Conservation (phyloP, 371 early-diverging fungal genomes). For the Syncephalastrum sp. region DNA sequence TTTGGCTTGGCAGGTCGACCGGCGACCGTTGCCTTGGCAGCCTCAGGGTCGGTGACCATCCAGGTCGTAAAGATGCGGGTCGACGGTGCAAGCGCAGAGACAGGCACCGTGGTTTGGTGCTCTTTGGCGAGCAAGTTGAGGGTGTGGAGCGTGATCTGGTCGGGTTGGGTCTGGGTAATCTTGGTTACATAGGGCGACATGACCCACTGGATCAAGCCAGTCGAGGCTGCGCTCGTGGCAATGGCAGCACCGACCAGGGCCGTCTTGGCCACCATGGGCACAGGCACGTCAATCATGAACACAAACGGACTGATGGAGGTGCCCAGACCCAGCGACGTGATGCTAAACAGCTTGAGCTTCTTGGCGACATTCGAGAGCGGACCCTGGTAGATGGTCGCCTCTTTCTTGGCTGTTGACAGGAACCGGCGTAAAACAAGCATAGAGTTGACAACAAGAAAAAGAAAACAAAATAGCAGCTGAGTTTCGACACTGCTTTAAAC, state of each 20-base stretch:
- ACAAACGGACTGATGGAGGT: conserved; percentile 60
- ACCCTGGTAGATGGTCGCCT: conserved; percentile 46
- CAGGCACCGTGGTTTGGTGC: conserved; percentile 53
- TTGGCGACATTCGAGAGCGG: conserved; percentile 60
- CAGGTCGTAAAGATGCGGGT: conserved; percentile 57
- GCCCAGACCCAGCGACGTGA: conserved; percentile 58
- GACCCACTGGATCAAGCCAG: conserved; percentile 62
- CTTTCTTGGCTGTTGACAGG: too few relatives aligned
- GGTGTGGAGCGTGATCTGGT: conserved; percentile 31
- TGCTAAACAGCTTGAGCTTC: conserved; percentile 60
- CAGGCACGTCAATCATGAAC: conserved; percentile 59
- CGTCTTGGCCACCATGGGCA: conserved; percentile 56
- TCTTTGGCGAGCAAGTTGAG: conserved; percentile 38
- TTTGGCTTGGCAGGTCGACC: conserved; percentile 48
- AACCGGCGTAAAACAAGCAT: too few relatives aligned
- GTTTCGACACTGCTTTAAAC: too few relatives aligned
- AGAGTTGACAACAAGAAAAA: too few relatives aligned
- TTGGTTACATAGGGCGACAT: conserved; percentile 65
- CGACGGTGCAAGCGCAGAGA: conserved; percentile 51
- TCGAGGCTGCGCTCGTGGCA: conserved; percentile 62
- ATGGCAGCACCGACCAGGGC: conserved; percentile 61
- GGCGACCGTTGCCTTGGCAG: conserved; percentile 30
- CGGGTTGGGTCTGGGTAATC: conserved; percentile 37
- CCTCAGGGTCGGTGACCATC: conserved; percentile 42
- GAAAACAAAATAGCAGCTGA: too few relatives aligned